Percentiles rank a stretch among this genome's conserved stretches.
Evolutionary conservation across 371 early-diverging fungal species (phyloP).

Genomic region (Syncephalastrum contaminatum): DNA sequence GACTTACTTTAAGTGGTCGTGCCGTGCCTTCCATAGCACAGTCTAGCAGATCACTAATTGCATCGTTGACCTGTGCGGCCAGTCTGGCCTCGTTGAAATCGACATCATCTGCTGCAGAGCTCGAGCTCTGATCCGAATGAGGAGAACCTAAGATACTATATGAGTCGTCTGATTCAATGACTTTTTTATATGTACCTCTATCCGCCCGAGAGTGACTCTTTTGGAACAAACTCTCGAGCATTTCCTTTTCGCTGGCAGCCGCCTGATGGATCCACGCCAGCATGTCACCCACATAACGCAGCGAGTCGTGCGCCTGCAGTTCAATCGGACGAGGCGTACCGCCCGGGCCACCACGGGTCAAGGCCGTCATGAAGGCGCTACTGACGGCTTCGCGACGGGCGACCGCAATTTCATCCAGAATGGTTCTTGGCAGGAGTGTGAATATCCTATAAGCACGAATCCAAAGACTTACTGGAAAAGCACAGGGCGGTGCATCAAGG

Average conservation of each 20-base stretch:
- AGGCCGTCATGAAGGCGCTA: conserved; percentile 74
- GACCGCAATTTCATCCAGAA: conserved; percentile 70
- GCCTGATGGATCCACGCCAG: conserved; percentile 96
- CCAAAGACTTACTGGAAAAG: conserved; percentile 67
- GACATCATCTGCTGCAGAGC: too few relatives aligned
- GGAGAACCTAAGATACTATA: neutral
- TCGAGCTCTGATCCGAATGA: too few relatives aligned
- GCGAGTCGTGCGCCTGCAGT: conserved; percentile 86
- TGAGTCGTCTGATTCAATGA: neutral
- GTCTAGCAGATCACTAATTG: conserved; percentile 56
- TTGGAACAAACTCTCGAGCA: conserved; percentile 75
- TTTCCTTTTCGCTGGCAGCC: conserved; percentile 83
- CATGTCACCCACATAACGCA: conserved; percentile 92
- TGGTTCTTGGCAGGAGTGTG: conserved; percentile 42
- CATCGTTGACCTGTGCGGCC: conserved; percentile 21
- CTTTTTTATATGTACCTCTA: neutral
- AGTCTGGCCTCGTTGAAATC: too few relatives aligned
- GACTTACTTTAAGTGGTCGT: conserved; percentile 68
- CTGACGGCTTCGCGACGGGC: conserved; percentile 72
- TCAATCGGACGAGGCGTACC: conserved; percentile 90
- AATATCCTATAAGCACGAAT: neutral
- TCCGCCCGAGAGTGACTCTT: neutral
- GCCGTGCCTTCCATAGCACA: conserved; percentile 74
- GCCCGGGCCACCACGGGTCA: conserved; percentile 84
- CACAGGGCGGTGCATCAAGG: conserved; percentile 71